Evolutionary conservation across 306 rosid genomes (phyloP).

Genomic region (Dalbergia cultrata): DNA sequence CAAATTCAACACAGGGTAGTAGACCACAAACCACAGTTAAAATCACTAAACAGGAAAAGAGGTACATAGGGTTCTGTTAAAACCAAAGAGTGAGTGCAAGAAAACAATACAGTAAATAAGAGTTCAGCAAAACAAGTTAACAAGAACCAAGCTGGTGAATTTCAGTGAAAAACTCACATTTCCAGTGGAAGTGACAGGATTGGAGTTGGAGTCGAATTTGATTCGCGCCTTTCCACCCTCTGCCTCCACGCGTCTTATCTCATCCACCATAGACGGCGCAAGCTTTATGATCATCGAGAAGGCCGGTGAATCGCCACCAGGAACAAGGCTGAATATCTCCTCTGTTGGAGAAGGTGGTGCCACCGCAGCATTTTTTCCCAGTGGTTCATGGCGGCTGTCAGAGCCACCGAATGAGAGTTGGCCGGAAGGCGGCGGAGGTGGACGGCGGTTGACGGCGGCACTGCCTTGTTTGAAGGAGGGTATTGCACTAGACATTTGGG

Average conservation of each 20-base stretch:
- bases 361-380: slow-evolving; percentile 48
- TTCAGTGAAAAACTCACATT: slow-evolving; percentile 59
- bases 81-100: too few species aligned
- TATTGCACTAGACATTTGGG: slow-evolving; percentile 48
- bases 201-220: slow-evolving; percentile 65
- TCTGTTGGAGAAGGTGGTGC: slow-evolving; percentile 57
- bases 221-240: slow-evolving; percentile 80
- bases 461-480: slow-evolving; percentile 85
- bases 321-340: slow-evolving; percentile 75
- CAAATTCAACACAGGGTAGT: too few species aligned
- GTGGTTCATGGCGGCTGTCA: slow-evolving; percentile 64
- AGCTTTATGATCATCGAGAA: slow-evolving; percentile 82
- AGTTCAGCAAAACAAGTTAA: neutral
- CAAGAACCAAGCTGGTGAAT: too few species aligned
- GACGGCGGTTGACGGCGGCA: slow-evolving; percentile 61
- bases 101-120: slow-evolving; percentile 17
- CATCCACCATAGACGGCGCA: slow-evolving; percentile 85
- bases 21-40: too few species aligned
- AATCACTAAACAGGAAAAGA: too few species aligned
- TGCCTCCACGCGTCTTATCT: slow-evolving; percentile 91
- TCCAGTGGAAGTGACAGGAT: slow-evolving; percentile 63
- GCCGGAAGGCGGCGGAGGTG: slow-evolving; percentile 41
- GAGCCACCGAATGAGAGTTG: neutral
- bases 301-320: slow-evolving; percentile 72
- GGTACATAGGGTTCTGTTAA: too few species aligned